These are phyloP conservation scores for Aspergillus neotritici DNA, from an alignment of 2,329 filamentous ascomycete species.

Conservation along the genomic window DNA sequence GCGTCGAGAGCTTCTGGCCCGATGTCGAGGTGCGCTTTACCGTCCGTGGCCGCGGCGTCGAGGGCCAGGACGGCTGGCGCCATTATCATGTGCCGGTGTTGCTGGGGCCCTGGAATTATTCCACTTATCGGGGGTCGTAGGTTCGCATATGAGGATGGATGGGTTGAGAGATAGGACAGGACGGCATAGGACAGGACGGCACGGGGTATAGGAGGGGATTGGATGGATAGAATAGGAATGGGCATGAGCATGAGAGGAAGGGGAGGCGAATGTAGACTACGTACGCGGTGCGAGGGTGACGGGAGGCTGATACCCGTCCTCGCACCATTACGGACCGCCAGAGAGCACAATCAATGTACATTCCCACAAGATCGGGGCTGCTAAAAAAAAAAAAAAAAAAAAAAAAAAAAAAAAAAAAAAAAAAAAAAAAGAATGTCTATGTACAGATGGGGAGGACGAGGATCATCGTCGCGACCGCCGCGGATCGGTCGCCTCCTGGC, in stretches of 20 bases:
- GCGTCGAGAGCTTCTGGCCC: constrained; percentile 47
- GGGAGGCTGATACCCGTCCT: too few species aligned
- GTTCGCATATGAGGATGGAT: neutral
- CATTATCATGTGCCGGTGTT: constrained; percentile 50
- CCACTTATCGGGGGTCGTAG: constrained; percentile 46
- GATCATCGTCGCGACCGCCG: constrained; percentile 56
- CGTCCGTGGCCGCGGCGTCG: constrained; percentile 39
- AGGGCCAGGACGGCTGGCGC: constrained; percentile 39
- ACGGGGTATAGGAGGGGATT: neutral
- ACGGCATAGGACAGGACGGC: too few species aligned
- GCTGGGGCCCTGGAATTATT: constrained; percentile 48
- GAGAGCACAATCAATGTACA: constrained; percentile 11
- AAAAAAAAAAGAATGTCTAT: constrained; percentile 11
- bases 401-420: too few species aligned
- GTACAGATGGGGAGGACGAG: constrained; percentile 13
- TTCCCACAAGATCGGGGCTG: constrained; percentile 1
- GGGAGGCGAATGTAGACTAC: neutral
- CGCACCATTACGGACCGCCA: neutral
- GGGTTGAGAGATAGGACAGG: too few species aligned
- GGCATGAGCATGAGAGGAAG: neutral
- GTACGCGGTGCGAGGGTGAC: constrained; percentile 1
- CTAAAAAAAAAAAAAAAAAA: too few species aligned
- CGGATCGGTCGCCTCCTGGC: constrained; percentile 74
- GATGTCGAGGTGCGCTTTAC: constrained; percentile 48
- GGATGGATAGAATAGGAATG: neutral